Percentiles rank a stretch among this genome's conserved stretches.
Conservation (phyloP, 2,329 filamentous ascomycete genomes). For the Aspergillus glaucus region DNA sequence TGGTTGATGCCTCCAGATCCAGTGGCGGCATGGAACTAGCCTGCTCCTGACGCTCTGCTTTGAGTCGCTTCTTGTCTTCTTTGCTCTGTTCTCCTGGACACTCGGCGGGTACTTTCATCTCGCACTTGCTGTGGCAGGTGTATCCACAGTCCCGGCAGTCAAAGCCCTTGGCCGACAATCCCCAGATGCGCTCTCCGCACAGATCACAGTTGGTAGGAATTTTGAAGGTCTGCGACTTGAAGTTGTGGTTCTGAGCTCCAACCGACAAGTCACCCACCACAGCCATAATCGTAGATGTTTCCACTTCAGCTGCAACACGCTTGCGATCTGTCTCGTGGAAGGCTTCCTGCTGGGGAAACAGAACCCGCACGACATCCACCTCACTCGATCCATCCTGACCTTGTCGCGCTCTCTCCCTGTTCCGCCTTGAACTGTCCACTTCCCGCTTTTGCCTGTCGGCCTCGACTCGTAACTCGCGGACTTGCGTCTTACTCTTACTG, state of each 20-base stretch:
- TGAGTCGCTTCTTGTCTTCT: constrained; percentile 91
- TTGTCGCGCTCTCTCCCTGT: constrained; percentile 70
- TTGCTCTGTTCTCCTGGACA: constrained; percentile 92
- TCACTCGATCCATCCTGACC: constrained; percentile 86
- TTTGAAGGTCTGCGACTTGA: constrained; percentile 98
- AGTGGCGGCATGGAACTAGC: constrained; percentile 53
- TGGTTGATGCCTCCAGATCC: constrained; percentile 46
- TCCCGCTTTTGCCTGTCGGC: constrained; percentile 81
- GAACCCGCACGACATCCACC: constrained; percentile 72
- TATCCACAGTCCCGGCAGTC: constrained; percentile 96
- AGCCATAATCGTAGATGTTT: constrained; percentile 85
- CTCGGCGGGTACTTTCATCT: constrained; percentile 96
- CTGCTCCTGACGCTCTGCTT: constrained; percentile 73
- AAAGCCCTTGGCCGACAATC: constrained; percentile 90
- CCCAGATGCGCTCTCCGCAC: constrained; percentile 96
- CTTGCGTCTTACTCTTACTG: constrained; percentile 78
- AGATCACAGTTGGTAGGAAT: constrained; percentile 98
- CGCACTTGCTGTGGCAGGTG: constrained; percentile 96
- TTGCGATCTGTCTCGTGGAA: constrained; percentile 79
- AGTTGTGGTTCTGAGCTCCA: constrained; percentile 91
- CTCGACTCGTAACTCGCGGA: constrained; percentile 73
- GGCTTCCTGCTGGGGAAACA: constrained; percentile 77
- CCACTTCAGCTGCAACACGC: constrained; percentile 81
- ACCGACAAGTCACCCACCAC: constrained; percentile 88
- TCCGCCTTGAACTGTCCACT: constrained; percentile 67